Base-by-base conservation (phyloP, 2,329 filamentous ascomycete species). In the Neoascochyta sp. region DNA sequence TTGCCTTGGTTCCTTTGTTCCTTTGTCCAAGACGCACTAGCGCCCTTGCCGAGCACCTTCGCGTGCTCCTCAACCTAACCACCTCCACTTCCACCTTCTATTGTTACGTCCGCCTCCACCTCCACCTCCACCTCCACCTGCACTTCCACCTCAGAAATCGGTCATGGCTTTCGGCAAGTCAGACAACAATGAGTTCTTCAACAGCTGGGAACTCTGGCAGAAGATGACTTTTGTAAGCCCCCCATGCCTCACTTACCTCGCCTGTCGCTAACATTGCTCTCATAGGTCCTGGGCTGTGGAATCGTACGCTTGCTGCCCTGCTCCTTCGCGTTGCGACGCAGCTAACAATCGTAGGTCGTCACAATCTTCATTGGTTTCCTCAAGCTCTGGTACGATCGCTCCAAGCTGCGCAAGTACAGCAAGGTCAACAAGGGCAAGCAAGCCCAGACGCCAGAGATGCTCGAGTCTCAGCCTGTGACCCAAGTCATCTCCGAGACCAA, bases 201-300 rank as follows among this genome's bases (percentile, higher is more conserved):
- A 38, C 12, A 59, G 43, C 27, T 94, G 87, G 88, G 69, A 75
- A 47, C 67, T 92, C 51, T 95, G 88, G 88, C 78, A 92, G 71
- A 80, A 94, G 68, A 81, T 95, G 80, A 85, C 81, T 30, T 86
- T 94, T 68, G 88, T 94, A 69, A 71, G 84, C 73, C n/a, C n/a
- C n/a, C n/a, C n/a, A n/a, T n/a, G n/a, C n/a, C n/a, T n/a, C n/a
- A n/a, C n/a, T n/a, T n/a, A n/a, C n/a, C n/a, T n/a, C n/a, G n/a
- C n/a, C n/a, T n/a, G n/a, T n/a, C n/a, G n/a, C n/a, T n/a, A n/a
- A n/a, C n/a, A n/a, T n/a, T n/a, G n/a, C n/a, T n/a, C n/a, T n/a
- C n/a, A n/a, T 43, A 93, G 86, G 75, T 87, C 16, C 74, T 94
- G 27, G 85, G 72, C 20, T 76, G 76, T 46, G 76, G 75, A 36